A percentile compares a stretch with the other conserved stretches of the same genome.
phyloP scores from a whole-genome alignment of 768 basidiomycete genomes.

The Termitomyces sp. region DNA sequence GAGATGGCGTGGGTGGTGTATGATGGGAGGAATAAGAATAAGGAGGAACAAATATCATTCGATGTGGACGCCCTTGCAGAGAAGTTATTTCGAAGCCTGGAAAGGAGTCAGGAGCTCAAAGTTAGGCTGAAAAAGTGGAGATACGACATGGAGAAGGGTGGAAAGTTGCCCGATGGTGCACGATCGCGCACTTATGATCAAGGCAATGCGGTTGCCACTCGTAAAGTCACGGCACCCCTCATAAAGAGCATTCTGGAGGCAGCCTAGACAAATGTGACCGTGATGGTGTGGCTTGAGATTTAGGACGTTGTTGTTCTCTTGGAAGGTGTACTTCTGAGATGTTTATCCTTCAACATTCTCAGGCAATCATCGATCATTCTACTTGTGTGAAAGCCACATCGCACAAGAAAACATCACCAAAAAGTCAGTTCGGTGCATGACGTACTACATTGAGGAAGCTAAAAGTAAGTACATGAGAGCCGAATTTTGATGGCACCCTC shows the following conservation, averaged over 20 bases:
- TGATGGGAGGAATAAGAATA: conserved; percentile 12
- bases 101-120: conserved; percentile 44
- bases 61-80: conserved; percentile 37
- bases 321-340: no score
- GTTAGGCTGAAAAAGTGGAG: conserved; percentile 38
- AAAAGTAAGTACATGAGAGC: no score
- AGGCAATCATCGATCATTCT: no score
- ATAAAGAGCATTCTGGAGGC: conserved; percentile 54
- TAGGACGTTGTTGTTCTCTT: not conserved
- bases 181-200: conserved; percentile 57
- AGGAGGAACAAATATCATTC: conserved; percentile 21
- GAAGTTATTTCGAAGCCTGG: conserved; percentile 53
- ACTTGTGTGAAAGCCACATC: no score
- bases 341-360: no score
- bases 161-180: conserved; percentile 25
- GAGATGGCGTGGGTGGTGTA: conserved; percentile 66
- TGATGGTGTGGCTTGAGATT: not conserved
- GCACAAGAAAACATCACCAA: no score
- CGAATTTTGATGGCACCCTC: no score
- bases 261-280: no score
- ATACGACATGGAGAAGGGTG: conserved; percentile 28
- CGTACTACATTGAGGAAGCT: no score
- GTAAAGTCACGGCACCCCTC: conserved; percentile 65
- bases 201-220: conserved; percentile 52
- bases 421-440: no score